These are phyloP conservation scores for Carex pumila DNA, from an alignment of 176 grass and related monocot genomes.

Conservation along the genomic window DNA sequence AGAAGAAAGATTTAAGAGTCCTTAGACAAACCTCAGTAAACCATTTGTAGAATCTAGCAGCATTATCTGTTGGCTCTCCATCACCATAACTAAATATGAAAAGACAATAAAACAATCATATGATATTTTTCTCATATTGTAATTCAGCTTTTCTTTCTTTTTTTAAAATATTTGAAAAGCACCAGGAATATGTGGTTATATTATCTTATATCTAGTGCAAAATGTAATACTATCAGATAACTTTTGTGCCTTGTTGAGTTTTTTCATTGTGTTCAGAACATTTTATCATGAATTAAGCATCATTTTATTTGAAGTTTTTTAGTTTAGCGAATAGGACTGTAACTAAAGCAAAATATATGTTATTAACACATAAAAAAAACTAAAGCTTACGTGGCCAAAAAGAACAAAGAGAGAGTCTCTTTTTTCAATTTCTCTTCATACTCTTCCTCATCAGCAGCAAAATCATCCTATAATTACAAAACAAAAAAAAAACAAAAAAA, in stretches of 20 bases:
- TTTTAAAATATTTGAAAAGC: not conserved
- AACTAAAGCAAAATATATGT: not conserved
- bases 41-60: constrained; percentile 94
- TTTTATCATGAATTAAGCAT: not conserved
- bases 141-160: not conserved
- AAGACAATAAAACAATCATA: not conserved
- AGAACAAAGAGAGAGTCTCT: constrained; percentile 59
- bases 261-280: not conserved
- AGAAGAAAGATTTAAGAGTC: not conserved
- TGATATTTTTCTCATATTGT: not conserved
- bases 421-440: constrained; percentile 83
- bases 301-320: not conserved
- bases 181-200: not conserved
- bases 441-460: constrained; percentile 70
- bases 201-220: not conserved
- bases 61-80: constrained; percentile 94
- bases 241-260: too few relatives aligned
- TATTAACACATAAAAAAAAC: not conserved
- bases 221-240: not conserved
- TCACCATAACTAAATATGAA: constrained; percentile 62
- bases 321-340: not conserved
- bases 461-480: constrained; percentile 48
- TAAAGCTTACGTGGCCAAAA: constrained; percentile 69
- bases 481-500: not conserved
- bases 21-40: constrained; percentile 69